phyloP scores from a whole-genome alignment of 495 filamentous ascomycete species.

The Penicillium steckii region DNA sequence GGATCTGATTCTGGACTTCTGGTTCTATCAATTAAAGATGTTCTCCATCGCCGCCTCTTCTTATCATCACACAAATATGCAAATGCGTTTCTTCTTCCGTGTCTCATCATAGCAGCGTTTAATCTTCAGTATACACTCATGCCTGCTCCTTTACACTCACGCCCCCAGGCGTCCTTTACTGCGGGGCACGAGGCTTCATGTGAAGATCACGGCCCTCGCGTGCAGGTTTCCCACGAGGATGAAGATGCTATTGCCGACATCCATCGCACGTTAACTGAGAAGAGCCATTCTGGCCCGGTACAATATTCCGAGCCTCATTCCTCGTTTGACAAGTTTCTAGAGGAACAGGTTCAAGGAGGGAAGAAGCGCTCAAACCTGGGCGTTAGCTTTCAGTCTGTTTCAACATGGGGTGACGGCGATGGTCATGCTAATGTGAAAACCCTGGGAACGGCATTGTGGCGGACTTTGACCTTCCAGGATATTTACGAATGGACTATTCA shows the following conservation, averaged over 20 bases:
- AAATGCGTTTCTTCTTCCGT: neutral
- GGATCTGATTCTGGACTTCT: neutral
- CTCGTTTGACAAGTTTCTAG: conserved; percentile 38
- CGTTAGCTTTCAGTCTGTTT: conserved; percentile 38
- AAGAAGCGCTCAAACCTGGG: conserved; percentile 35
- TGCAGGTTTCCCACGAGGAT: conserved; percentile 32
- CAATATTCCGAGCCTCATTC: conserved; percentile 37
- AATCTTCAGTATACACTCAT: conserved; percentile 20
- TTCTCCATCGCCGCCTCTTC: neutral
- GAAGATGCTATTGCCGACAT: conserved; percentile 37
- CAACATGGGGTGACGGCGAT: conserved; percentile 35
- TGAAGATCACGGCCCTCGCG: conserved; percentile 23
- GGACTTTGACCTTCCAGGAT: conserved; percentile 35
- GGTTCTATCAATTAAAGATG: conserved; percentile 14
- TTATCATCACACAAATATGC: conserved; percentile 8
- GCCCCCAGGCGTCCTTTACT: conserved; percentile 24
- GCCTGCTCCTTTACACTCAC: conserved; percentile 32
- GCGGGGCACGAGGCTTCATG: conserved; percentile 17
- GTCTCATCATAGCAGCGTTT: neutral
- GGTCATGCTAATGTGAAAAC: conserved; percentile 35
- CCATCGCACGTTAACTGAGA: conserved; percentile 31
- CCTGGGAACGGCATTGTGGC: conserved; percentile 34
- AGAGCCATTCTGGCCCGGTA: conserved; percentile 2
- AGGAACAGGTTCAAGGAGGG: conserved; percentile 31
- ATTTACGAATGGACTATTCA: conserved; percentile 41